Evolutionary conservation across 306 rosid genomes (phyloP), one percentile per base, ranked within the genome.

Genomic region (Geum urbanum): DNA sequence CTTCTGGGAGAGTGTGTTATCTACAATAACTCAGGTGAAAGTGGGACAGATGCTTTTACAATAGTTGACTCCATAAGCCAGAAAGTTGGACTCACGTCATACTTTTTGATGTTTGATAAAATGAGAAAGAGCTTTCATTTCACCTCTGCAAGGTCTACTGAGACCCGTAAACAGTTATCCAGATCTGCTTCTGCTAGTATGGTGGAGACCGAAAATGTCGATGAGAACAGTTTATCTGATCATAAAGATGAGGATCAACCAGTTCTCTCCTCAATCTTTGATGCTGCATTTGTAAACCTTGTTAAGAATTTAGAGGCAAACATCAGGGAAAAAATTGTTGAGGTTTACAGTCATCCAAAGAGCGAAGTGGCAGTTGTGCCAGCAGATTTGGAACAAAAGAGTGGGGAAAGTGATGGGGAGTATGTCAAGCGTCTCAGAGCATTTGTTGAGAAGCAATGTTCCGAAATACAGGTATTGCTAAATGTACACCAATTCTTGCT

Each of bases 1-100:
- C 73, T 94, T 75, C 81, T 94, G 80, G 99, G 99, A 70, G 99
- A 90, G 77, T 94, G 99, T 77, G 91, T 91, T 44, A 86, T 91
- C 81, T 94, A 81, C 81, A 94, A 91, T 76, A 88, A 85, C 66
- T 87, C 91, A 73, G 57, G 66, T 50, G 96, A 88, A 55, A 78
- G 65, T 22, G 92, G 88, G 74, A 87, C 77, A 73, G 92, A 88
- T 76, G 92, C 96, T 72, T 91, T 82, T 75, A 67, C 84, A n/a
- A 62, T 91, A 51, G 97, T 91, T 81, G 99, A 94, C 80, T 35
- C 79, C 54, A 79, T 91, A 71, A 83, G 96, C 83, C 95, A 91
- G 86, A 91, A 88, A 81, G 79, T 90, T 63, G 97, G 98, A 77
- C 96, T 94, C 43, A 87, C 95, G 19, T 79, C 87, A 16, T 94